Base-by-base conservation (phyloP, 2,329 filamentous ascomycete species). In the Arthrobotrys pseudoclavata region DNA sequence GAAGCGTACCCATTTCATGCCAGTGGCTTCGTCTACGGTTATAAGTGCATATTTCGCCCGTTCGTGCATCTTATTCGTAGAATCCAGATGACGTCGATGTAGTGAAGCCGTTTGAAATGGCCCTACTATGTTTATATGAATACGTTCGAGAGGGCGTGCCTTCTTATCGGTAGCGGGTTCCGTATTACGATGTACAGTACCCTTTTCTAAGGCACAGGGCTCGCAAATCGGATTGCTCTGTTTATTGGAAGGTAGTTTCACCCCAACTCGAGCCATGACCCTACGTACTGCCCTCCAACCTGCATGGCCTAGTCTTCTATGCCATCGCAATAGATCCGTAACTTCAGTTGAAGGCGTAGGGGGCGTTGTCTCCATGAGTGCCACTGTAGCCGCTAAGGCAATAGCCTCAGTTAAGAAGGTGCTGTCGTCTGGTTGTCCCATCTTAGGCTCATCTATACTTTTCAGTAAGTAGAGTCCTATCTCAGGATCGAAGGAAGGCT, bases 11-110 rank as follows among this genome's bases (percentile, higher is more conserved):
- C 12, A 60, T 79, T 67, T 63, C 72, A 75, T 69, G 55, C 79
- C 79, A 77, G 68, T 66, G 53, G 53, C 79, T 61, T 71, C 47
- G 48, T 80, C 79, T 63, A 79, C 79, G 70, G 70, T 79, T n/a
- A 79, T 75, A 62, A 76, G 53, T 22, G 55, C 80, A 20, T 4
- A 80, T 6, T 81, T 79, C 52, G 40, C 80, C 22, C 48, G 78
- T 47, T 81, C 79, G 62, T n/a, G n/a, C n/a, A n/a, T n/a, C n/a
- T n/a, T n/a, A n/a, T n/a, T n/a, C n/a, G n/a, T n/a, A n/a, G n/a
- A 78, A 79, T 47, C 69, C 48, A 80, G 63, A 52, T 79, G 70
- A 72, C 79, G 67, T 80, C 50, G 63, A 31, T 63, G 79, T 50
- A 80, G 70, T 61, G 60, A 37, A 24, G n/a, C 12, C 12, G 20